phyloP scores from a whole-genome alignment of 768 basidiomycete genomes.

The Hygrophorus pudorinus region DNA sequence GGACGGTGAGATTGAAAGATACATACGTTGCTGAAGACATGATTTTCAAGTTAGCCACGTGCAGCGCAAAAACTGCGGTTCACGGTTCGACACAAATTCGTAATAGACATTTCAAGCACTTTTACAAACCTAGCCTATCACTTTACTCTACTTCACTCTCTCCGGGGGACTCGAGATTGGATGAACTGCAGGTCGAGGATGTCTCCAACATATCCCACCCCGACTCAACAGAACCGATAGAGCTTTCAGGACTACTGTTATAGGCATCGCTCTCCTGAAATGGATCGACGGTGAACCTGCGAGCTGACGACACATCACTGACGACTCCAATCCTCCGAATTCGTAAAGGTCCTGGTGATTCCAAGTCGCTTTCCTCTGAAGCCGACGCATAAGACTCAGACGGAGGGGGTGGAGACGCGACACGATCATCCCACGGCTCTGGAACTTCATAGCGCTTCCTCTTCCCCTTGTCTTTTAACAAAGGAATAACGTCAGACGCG shows the following conservation, averaged over 20 bases:
- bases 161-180: neutral
- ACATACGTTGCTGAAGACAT: too few relatives aligned
- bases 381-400: neutral
- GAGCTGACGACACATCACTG: neutral
- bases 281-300: neutral
- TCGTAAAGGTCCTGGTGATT: neutral
- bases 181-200: neutral
- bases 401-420: neutral
- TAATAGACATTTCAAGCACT: too few relatives aligned
- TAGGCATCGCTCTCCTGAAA: neutral
- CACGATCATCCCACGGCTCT: neutral
- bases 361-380: neutral
- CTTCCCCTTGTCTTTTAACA: neutral
- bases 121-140: too few relatives aligned
- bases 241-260: neutral
- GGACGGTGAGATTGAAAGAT: too few relatives aligned
- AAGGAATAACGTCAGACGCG: neutral
- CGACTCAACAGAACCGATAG: neutral
- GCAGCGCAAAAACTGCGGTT: too few relatives aligned
- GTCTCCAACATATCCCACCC: conserved; percentile 1
- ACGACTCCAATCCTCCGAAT: neutral
- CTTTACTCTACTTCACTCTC: too few relatives aligned
- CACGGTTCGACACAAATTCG: too few relatives aligned
- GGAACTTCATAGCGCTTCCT: neutral
- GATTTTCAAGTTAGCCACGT: too few relatives aligned